These are phyloP conservation scores for Tulasnella sp. DNA, from an alignment of 768 basidiomycete species.

Conservation along the genomic window DNA sequence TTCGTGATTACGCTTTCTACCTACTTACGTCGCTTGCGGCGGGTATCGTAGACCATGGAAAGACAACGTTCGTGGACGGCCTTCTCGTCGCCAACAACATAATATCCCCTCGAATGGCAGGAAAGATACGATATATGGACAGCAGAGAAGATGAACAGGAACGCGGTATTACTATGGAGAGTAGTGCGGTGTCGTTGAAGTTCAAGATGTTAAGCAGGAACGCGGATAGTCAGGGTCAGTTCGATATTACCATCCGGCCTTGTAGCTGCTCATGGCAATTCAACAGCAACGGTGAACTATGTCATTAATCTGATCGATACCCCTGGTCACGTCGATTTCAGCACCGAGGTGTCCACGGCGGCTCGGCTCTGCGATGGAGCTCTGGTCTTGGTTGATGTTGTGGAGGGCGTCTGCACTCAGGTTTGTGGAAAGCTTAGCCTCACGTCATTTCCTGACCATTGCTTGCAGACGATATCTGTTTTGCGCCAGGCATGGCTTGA, in stretches of 20 bases:
- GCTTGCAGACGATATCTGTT: conserved; percentile 86
- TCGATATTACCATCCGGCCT: not conserved
- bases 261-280: not conserved
- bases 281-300: conserved; percentile 44
- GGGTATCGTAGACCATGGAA: conserved; percentile 63
- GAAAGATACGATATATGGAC: conserved; percentile 91
- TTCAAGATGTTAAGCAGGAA: conserved; percentile 64
- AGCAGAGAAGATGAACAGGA: conserved; percentile 95
- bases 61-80: conserved; percentile 90
- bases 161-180: conserved; percentile 98
- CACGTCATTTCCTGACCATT: not conserved
- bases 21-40: not conserved
- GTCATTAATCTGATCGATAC: conserved; percentile 95
- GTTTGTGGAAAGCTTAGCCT: conserved; percentile 24
- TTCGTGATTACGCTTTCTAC: not conserved
- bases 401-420: conserved; percentile 98
- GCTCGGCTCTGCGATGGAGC: conserved; percentile 91
- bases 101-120: conserved; percentile 87
- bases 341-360: conserved; percentile 91
- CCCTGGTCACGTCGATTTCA: conserved; percentile 97
- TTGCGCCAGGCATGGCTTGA: conserved; percentile 92
- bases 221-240: conserved; percentile 42
- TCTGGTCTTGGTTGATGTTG: conserved; percentile 87
- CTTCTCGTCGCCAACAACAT: conserved; percentile 96
- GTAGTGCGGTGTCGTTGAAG: conserved; percentile 80